A percentile compares a stretch with the other conserved stretches of the same genome.
phyloP scores from a whole-genome alignment of 1,139 yeast genomes.

The Taiozyma sp. region DNA sequence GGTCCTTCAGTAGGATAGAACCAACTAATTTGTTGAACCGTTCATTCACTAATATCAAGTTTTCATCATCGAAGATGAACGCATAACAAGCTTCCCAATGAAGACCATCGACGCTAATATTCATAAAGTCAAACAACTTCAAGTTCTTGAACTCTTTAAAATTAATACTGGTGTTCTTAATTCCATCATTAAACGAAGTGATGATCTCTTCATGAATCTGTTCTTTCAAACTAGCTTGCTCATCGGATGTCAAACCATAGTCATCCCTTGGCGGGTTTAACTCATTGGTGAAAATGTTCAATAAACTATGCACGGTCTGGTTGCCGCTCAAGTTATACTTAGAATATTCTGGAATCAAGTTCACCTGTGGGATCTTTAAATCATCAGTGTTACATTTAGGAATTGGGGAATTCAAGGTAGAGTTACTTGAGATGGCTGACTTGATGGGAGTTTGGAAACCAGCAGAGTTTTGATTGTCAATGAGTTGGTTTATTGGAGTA shows the following conservation, averaged over 20 bases:
- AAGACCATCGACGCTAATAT: constrained; percentile 34
- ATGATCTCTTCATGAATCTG: constrained; percentile 14
- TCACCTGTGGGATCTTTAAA: constrained; percentile 15
- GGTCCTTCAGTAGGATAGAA: constrained; percentile 29
- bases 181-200: not conserved
- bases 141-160: constrained; percentile 27
- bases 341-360: constrained; percentile 15
- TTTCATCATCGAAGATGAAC: constrained; percentile 35
- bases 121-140: constrained; percentile 39
- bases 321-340: constrained; percentile 11
- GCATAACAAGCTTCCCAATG: constrained; percentile 34
- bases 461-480: constrained; percentile 8
- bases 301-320: constrained; percentile 8
- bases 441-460: constrained; percentile 10
- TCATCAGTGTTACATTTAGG: not conserved
- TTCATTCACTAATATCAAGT: constrained; percentile 32
- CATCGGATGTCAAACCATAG: not conserved
- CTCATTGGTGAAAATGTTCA: constrained; percentile 18
- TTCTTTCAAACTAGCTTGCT: not conserved
- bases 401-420: not conserved
- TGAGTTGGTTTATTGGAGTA: constrained; percentile 20
- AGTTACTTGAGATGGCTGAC: not conserved
- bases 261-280: constrained; percentile 1
- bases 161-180: constrained; percentile 13
- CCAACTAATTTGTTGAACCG: constrained; percentile 33